These are phyloP conservation scores for Cadophora luteo-olivacea DNA, from an alignment of 2,329 filamentous ascomycete species.

Conservation along the genomic window DNA sequence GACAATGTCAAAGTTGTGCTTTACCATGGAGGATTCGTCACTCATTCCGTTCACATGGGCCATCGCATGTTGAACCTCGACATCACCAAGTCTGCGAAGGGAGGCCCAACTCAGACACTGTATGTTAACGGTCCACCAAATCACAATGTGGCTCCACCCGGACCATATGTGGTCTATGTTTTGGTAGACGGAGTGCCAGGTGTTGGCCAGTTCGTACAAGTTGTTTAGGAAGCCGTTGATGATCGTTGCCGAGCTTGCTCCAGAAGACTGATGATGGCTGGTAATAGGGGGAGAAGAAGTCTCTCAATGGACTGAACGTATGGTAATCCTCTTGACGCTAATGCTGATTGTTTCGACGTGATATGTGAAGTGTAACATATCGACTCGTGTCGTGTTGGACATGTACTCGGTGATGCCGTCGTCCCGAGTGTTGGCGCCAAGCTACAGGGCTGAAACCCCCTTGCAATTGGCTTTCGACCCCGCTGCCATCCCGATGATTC, in stretches of 20 bases:
- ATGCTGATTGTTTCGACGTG: not conserved
- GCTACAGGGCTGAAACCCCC: slow-evolving; percentile 32
- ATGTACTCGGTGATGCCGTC: slow-evolving; percentile 12
- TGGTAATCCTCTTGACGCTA: not conserved
- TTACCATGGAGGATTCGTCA: slow-evolving; percentile 66
- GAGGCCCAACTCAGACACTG: slow-evolving; percentile 51
- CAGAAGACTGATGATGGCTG: not conserved
- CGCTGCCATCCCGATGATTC: not conserved
- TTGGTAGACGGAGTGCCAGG: slow-evolving; percentile 47
- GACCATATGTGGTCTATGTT: slow-evolving; percentile 66
- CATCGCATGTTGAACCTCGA: slow-evolving; percentile 63
- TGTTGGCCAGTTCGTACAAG: slow-evolving; percentile 43
- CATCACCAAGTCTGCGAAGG: slow-evolving; percentile 52
- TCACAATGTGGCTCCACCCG: slow-evolving; percentile 61
- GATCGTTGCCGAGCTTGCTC: slow-evolving; percentile 5
- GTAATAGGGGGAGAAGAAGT: not conserved
- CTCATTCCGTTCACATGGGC: slow-evolving; percentile 67
- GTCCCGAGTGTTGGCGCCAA: slow-evolving; percentile 21
- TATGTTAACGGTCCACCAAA: slow-evolving; percentile 61
- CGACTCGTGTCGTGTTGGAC: not conserved
- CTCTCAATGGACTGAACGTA: slow-evolving; percentile 12
- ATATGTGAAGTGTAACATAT: not conserved
- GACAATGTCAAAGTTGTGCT: slow-evolving; percentile 56
- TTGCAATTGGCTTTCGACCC: slow-evolving; percentile 22
- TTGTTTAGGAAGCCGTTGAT: slow-evolving; percentile 29